phyloP scores from a whole-genome alignment of 176 grass and related monocot genomes.

The Phoenix dactylifera region DNA sequence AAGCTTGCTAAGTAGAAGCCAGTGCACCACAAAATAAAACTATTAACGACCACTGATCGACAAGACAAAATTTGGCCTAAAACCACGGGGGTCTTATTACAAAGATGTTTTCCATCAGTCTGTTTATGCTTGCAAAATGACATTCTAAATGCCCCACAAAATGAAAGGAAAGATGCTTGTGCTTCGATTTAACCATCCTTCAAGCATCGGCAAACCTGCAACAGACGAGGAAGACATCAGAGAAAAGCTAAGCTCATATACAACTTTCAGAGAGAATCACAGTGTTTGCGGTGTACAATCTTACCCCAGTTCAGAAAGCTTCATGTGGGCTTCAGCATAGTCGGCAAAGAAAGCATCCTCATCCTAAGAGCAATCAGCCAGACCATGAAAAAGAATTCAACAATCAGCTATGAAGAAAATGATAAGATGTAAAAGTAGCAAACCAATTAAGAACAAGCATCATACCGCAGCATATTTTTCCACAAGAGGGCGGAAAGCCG shows the following conservation, averaged over 20 bases:
- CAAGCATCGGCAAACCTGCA: constrained; percentile 6
- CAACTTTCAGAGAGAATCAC: neutral
- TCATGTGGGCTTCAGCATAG: constrained; percentile 13
- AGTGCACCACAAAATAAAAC: too few species aligned
- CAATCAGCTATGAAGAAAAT: neutral
- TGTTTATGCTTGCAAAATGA: too few species aligned
- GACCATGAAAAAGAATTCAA: neutral
- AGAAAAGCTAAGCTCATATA: too few species aligned
- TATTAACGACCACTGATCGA: too few species aligned
- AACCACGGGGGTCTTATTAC: too few species aligned
- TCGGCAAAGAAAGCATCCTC: constrained; percentile 19
- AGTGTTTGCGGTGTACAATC: neutral
- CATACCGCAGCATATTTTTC: constrained; percentile 16
- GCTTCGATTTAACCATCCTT: too few species aligned
- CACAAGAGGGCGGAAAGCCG: constrained; percentile 11
- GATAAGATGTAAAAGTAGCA: too few species aligned
- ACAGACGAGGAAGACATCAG: neutral
- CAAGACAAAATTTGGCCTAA: too few species aligned
- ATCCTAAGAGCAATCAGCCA: neutral
- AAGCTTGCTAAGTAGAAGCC: too few species aligned
- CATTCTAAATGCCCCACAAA: too few species aligned
- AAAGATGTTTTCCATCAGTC: too few species aligned
- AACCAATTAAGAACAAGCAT: neutral
- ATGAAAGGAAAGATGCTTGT: too few species aligned
- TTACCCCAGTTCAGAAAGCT: constrained; percentile 14